Evolutionary conservation across 2,329 filamentous ascomycete species (phyloP).

Genomic region (Chalaropsis thielavioides): DNA sequence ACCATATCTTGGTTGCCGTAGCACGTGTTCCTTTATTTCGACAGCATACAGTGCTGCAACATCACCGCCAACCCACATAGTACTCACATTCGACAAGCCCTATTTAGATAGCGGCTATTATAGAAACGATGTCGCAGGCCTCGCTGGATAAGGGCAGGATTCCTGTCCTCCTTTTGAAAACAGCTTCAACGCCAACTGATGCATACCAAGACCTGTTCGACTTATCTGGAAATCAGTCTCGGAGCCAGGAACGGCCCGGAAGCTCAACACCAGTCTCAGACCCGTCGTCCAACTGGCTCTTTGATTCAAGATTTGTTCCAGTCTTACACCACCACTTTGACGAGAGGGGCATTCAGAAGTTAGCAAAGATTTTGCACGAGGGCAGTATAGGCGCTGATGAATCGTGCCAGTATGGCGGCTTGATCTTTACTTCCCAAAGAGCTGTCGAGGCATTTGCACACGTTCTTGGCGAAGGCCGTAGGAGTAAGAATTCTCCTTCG

Average conservation of each 20-base stretch:
- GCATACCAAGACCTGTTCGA: constrained; percentile 57
- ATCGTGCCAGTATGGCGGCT: constrained; percentile 46
- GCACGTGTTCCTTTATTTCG: not conserved
- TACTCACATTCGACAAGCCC: not conserved
- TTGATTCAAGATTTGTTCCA: constrained; percentile 57
- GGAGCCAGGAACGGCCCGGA: not conserved
- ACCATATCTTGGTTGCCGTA: not conserved
- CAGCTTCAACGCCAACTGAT: constrained; percentile 55
- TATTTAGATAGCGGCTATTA: not conserved
- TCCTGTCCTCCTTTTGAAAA: constrained; percentile 63
- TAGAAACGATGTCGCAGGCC: not conserved
- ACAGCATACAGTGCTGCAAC: no score
- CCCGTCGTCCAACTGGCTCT: constrained; percentile 26
- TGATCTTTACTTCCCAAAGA: constrained; percentile 73
- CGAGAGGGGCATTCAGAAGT: constrained; percentile 39
- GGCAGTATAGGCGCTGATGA: constrained; percentile 27
- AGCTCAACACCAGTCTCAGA: no score
- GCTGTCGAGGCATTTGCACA: constrained; percentile 64
- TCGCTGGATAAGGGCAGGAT: constrained; percentile 19
- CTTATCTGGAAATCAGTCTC: constrained; percentile 21
- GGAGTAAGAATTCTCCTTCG: constrained; percentile 7
- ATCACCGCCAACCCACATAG: no score
- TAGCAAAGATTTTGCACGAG: constrained; percentile 36
- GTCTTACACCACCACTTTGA: constrained; percentile 60
- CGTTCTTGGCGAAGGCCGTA: constrained; percentile 31